phyloP scores from a whole-genome alignment of 2,329 filamentous ascomycete genomes.

The Fusarium veterinarium region DNA sequence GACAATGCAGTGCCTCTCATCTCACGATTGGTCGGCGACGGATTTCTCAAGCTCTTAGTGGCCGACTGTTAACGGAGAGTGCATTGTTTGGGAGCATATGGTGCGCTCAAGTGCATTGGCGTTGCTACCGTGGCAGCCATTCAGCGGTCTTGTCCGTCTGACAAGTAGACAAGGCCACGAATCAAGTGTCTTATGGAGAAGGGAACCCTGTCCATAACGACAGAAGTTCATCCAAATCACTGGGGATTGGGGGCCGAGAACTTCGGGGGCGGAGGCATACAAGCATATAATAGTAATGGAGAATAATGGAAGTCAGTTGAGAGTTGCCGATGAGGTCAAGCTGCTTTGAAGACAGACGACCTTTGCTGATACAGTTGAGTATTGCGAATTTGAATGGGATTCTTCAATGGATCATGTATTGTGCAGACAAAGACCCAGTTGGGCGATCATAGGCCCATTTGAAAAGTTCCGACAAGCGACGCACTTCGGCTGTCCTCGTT shows the following conservation, averaged over 20 bases:
- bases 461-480: background rate
- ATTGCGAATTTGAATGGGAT: background rate
- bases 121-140: slow-evolving; percentile 39
- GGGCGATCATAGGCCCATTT: background rate
- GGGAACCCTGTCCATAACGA: slow-evolving; percentile 26
- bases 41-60: slow-evolving; percentile 31
- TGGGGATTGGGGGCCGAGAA: slow-evolving; percentile 39
- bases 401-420: background rate
- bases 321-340: background rate
- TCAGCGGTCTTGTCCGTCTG: slow-evolving; percentile 29
- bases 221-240: slow-evolving; percentile 21
- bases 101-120: slow-evolving; percentile 39
- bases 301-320: background rate
- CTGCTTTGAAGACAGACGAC: background rate
- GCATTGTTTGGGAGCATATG: slow-evolving; percentile 31
- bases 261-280: slow-evolving; percentile 15
- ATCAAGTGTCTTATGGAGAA: slow-evolving; percentile 16
- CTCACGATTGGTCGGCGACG: slow-evolving; percentile 29
- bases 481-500: background rate
- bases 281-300: background rate
- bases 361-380: slow-evolving; percentile 15
- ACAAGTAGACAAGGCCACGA: slow-evolving; percentile 41
- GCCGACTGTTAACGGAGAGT: slow-evolving; percentile 18
- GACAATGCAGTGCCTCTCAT: slow-evolving; percentile 15
- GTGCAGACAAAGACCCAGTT: background rate